Evolutionary conservation across 495 filamentous ascomycete species (phyloP).

Genomic region (Parathielavia hyrcaniae): DNA sequence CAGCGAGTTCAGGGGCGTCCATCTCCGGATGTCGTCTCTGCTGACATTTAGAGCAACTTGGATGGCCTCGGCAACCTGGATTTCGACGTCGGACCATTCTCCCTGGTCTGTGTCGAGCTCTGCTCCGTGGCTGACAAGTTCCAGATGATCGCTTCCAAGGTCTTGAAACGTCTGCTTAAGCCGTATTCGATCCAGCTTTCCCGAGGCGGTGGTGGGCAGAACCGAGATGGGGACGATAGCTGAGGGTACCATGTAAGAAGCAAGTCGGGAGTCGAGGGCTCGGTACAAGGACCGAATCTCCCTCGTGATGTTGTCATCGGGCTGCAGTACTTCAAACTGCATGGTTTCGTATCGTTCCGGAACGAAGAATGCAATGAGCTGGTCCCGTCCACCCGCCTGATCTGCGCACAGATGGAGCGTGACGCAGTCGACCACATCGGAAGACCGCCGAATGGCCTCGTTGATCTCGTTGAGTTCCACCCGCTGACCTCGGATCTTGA

Average conservation of each 20-base stretch:
- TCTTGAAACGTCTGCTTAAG: conserved; percentile 20
- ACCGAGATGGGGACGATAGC: conserved; percentile 58
- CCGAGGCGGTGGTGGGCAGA: conserved; percentile 57
- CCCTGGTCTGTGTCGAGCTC: conserved; percentile 33
- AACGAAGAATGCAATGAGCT: conserved; percentile 56
- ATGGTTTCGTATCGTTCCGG: conserved; percentile 22
- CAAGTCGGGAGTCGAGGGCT: conserved; percentile 40
- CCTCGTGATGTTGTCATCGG: conserved; percentile 17
- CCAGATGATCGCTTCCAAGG: conserved; percentile 20
- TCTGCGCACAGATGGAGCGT: conserved; percentile 43
- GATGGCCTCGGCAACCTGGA: conserved; percentile 43
- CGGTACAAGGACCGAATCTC: conserved; percentile 38
- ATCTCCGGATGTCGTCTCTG: conserved; percentile 51
- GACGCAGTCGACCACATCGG: conserved; percentile 45
- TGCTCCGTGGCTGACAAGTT: conserved; percentile 20
- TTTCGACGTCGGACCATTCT: conserved; percentile 48
- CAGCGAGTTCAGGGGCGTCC: conserved; percentile 45
- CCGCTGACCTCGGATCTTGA: conserved; percentile 75
- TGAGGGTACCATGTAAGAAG: conserved; percentile 63
- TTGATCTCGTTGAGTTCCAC: conserved; percentile 77
- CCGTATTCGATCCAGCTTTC: conserved; percentile 51
- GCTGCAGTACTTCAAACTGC: conserved; percentile 25
- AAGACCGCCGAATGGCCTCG: conserved; percentile 42
- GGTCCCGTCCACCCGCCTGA: conserved; percentile 27
- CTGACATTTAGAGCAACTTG: conserved; percentile 39